phyloP scores from a whole-genome alignment of 176 grass and related monocot species.

The Phoenix roebelenii region DNA sequence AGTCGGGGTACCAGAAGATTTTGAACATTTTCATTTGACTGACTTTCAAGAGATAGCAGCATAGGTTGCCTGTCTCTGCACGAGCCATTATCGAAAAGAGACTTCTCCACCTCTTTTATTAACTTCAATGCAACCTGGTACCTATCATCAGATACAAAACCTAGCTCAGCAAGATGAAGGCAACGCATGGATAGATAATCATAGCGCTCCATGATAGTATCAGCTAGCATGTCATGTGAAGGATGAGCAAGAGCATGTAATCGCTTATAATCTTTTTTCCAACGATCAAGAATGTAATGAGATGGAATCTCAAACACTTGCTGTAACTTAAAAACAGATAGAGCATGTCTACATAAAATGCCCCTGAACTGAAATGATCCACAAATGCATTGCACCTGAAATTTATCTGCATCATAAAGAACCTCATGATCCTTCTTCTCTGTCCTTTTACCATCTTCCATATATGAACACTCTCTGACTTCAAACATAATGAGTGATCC shows the following conservation, averaged over 20 bases:
- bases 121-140: slow-evolving; percentile 79
- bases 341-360: slow-evolving; percentile 80
- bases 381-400: slow-evolving; percentile 63
- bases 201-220: slow-evolving; percentile 31
- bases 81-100: slow-evolving; percentile 55
- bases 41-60: slow-evolving; percentile 66
- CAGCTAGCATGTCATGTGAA: slow-evolving; percentile 29
- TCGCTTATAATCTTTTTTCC: slow-evolving; percentile 86
- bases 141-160: slow-evolving; percentile 74
- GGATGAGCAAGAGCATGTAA: slow-evolving; percentile 40
- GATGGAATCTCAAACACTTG: slow-evolving; percentile 79
- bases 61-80: slow-evolving; percentile 51
- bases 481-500: slow-evolving; percentile 48
- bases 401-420: slow-evolving; percentile 49
- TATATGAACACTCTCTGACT: slow-evolving; percentile 85
- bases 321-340: slow-evolving; percentile 83
- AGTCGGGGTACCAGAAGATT: slow-evolving; percentile 30
- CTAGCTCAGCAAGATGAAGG: slow-evolving; percentile 54
- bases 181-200: slow-evolving; percentile 43
- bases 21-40: slow-evolving; percentile 56
- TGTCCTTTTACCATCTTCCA: slow-evolving; percentile 73
- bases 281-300: slow-evolving; percentile 70
- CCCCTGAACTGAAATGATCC: slow-evolving; percentile 77
- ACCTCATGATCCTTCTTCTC: slow-evolving; percentile 67
- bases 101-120: slow-evolving; percentile 60